Conservation (phyloP, 257 asterid genomes). For the Craterostigma plantagineum region DNA sequence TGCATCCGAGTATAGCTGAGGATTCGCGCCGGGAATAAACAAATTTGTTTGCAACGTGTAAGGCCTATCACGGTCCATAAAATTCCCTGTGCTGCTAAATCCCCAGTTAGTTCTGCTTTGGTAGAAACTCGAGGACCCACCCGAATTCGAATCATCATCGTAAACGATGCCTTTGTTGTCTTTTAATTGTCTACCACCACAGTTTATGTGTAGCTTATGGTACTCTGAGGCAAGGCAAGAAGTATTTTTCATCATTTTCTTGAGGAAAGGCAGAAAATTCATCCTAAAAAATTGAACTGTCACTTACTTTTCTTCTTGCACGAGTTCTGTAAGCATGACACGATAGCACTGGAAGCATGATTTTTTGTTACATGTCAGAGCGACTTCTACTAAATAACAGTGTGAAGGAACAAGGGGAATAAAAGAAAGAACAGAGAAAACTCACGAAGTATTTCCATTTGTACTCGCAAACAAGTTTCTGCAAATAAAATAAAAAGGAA, state of each 20-base stretch:
- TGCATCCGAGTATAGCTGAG: slow-evolving; percentile 24
- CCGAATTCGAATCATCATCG: slow-evolving; percentile 20
- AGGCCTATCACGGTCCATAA: slow-evolving; percentile 18
- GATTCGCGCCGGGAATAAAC: slow-evolving; percentile 15
- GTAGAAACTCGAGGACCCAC: slow-evolving; percentile 23
- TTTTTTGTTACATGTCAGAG: background rate
- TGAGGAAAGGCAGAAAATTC: no score
- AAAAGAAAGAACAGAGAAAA: slow-evolving; percentile 5
- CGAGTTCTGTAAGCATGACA: slow-evolving; percentile 29
- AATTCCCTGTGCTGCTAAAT: slow-evolving; percentile 53
- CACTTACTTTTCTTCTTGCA: slow-evolving; percentile 32
- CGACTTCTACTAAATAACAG: background rate
- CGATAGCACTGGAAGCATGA: slow-evolving; percentile 29
- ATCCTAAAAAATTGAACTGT: background rate
- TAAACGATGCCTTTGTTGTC: slow-evolving; percentile 13
- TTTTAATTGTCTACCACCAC: slow-evolving; percentile 34
- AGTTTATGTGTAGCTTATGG: slow-evolving; percentile 32
- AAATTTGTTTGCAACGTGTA: slow-evolving; percentile 15
- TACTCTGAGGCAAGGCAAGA: slow-evolving; percentile 20
- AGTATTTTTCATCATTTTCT: no score
- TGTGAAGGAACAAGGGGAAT: background rate
- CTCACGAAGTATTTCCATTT: slow-evolving; percentile 32
- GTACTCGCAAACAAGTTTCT: slow-evolving; percentile 60
- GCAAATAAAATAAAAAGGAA: slow-evolving; percentile 11
- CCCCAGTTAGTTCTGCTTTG: slow-evolving; percentile 26